Evolutionary conservation across 202 grass and related monocot species (phyloP), one percentile per base, ranked within the genome.

Genomic region (Setaria viridis): DNA sequence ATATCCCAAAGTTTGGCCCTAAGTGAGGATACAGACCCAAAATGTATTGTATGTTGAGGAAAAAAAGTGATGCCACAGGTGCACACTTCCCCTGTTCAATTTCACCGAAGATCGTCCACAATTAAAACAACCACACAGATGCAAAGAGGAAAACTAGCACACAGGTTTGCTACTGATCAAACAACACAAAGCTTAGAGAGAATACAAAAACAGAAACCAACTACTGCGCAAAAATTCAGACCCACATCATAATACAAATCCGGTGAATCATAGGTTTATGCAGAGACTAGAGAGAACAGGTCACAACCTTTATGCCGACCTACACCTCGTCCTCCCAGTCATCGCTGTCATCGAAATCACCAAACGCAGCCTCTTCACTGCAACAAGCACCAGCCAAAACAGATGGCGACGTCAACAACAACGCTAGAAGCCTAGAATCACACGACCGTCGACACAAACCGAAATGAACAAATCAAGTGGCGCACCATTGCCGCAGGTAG

Each of bases 301-400:
- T 72, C 20, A 54, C 68, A 55, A 84, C 82, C 82, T 84, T 84
- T 53, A 56, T 14, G 49, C 48, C 50, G 4, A 70, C 8, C 20
- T 47, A 67, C 35, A 42, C 60, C 47, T 43, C 32, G 13, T 56
- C 34, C 9, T 84, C 72, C 48, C 21, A 65, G 60, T 84, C 37
- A 10, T 30, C 33, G 20, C 15, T 29, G 34, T 63, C 70, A 53
- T 67, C 35, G 35, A 66, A 77, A 84, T 84, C 82, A 45, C 49
- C 82, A 77, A 84, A 84, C 68, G 34, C 62, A 84, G 72, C 82
- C 48, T 67, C 71, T 65, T 84, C 82, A 57, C 82, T 77, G 82
- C 48, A 84, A 54, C 17, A 56, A 68, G 11, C 29, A 66, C 60
- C 29, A 51, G 10, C 14, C 19, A 48, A n/a, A 79, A 72, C 41